A percentile compares a stretch with the other conserved stretches of the same genome.
Evolutionary conservation across 768 basidiomycete species (phyloP).

Genomic region (Pleurotus platypus): DNA sequence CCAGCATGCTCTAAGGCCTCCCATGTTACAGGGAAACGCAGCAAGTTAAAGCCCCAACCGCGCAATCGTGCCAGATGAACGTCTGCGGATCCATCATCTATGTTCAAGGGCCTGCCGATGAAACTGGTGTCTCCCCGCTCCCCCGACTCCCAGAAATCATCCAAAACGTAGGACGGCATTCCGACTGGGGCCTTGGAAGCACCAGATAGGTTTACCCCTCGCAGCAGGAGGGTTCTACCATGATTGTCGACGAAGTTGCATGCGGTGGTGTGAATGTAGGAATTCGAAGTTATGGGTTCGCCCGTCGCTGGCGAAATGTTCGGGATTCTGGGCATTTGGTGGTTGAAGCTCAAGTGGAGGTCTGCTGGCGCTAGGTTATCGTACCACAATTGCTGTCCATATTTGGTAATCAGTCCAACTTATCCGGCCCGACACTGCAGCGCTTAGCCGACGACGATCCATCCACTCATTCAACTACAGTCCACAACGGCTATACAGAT

Average conservation of each 20-base stretch:
- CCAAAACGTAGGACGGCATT: slow-evolving; percentile 62
- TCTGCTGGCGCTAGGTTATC: background rate
- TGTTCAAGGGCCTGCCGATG: slow-evolving; percentile 70
- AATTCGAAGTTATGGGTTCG: slow-evolving; percentile 31
- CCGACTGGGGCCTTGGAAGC: slow-evolving; percentile 81
- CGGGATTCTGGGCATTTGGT: slow-evolving; percentile 53
- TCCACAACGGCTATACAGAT: no score
- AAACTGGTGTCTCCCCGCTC: slow-evolving; percentile 71
- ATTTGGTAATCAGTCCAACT: background rate
- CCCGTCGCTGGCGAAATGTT: slow-evolving; percentile 56
- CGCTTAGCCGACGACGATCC: no score
- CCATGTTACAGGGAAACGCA: slow-evolving; percentile 89
- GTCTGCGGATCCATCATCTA: slow-evolving; percentile 85
- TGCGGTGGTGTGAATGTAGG: slow-evolving; percentile 63
- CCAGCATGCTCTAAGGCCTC: slow-evolving; percentile 91
- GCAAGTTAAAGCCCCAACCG: slow-evolving; percentile 92
- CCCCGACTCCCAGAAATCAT: slow-evolving; percentile 81
- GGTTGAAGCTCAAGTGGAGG: background rate
- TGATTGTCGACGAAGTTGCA: slow-evolving; percentile 70
- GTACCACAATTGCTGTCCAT: background rate
- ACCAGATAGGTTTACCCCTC: slow-evolving; percentile 94
- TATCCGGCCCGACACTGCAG: no score
- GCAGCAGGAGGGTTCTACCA: slow-evolving; percentile 76
- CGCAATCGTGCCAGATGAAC: slow-evolving; percentile 80
- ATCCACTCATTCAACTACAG: no score